Conservation (phyloP, 1,139 yeast species). For the Lodderomyces pseudojiufengensis region DNA sequence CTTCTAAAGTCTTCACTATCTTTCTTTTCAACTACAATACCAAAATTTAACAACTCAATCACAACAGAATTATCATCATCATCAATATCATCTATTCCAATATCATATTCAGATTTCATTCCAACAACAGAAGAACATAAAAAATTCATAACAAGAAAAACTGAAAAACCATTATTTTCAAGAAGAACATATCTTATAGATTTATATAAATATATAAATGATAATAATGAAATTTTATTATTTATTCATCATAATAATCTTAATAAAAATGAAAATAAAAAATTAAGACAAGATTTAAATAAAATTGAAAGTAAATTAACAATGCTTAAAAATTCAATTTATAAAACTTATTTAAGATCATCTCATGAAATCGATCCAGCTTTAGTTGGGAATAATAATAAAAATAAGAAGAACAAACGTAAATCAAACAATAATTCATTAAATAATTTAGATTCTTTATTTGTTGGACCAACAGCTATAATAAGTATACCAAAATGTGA, state of each 20-base stretch:
- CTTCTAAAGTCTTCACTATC: background rate
- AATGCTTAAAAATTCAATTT: conserved; percentile 59
- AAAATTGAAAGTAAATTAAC: conserved; percentile 63
- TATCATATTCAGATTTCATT: conserved; percentile 2
- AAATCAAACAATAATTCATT: conserved; percentile 38
- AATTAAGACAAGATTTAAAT: conserved; percentile 57
- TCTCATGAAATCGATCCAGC: conserved; percentile 74
- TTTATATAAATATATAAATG: conserved; percentile 68
- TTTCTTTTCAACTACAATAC: background rate
- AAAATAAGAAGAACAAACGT: conserved; percentile 27
- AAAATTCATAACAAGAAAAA: conserved; percentile 25
- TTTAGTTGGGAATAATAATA: conserved; percentile 32
- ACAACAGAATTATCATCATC: background rate
- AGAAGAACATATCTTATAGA: conserved; percentile 86
- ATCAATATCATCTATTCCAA: background rate
- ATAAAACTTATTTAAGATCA: conserved; percentile 74
- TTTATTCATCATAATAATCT: conserved; percentile 84
- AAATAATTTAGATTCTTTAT: conserved; percentile 68
- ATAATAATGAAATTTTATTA: conserved; percentile 62
- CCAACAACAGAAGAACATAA: conserved; percentile 10
- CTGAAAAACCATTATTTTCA: conserved; percentile 52
- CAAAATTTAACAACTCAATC: background rate
- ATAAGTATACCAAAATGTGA: conserved; percentile 65
- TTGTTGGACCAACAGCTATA: conserved; percentile 86
- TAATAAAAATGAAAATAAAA: conserved; percentile 61